Conservation (phyloP, 176 grass and related monocot genomes). For the Musa troglodytarum region DNA sequence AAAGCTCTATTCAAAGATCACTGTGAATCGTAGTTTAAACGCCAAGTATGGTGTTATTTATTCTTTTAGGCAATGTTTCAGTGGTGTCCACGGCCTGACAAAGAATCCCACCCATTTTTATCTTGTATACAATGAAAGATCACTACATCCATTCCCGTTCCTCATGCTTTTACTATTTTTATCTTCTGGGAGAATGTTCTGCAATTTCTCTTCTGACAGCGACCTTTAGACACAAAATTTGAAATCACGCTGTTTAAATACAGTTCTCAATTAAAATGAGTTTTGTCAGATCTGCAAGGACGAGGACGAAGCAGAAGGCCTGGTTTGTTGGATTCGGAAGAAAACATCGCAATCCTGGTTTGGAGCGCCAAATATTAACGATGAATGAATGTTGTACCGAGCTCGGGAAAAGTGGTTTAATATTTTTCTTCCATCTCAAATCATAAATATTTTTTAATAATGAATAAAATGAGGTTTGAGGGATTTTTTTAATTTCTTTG, state of each 20-base stretch:
- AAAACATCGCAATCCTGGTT: slow-evolving; percentile 62
- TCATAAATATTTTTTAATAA: too few relatives aligned
- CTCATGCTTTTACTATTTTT: slow-evolving; percentile 9
- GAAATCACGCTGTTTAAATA: background rate
- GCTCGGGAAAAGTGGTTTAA: too few relatives aligned
- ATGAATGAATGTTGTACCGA: slow-evolving; percentile 55
- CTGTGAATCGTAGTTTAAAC: slow-evolving; percentile 6
- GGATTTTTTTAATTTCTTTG: too few relatives aligned
- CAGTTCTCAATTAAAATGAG: background rate
- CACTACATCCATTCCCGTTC: slow-evolving; percentile 30
- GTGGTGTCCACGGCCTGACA: slow-evolving; percentile 64
- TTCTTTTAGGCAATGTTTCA: slow-evolving; percentile 59
- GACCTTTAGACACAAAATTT: background rate
- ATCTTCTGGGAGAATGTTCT: background rate
- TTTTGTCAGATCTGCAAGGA: slow-evolving; percentile 70
- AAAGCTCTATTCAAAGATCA: background rate
- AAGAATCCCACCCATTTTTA: slow-evolving; percentile 83
- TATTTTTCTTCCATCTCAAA: too few relatives aligned
- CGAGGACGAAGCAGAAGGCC: slow-evolving; percentile 60
- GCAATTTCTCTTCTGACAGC: background rate
- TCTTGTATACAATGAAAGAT: slow-evolving; percentile 63
- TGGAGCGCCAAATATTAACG: slow-evolving; percentile 44
- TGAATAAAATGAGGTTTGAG: too few relatives aligned
- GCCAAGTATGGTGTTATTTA: background rate
- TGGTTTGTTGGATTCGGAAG: slow-evolving; percentile 81